Evolutionary conservation across 805 yeast genomes (phyloP), one percentile per base, ranked within the genome.

Genomic region (Starmerella floris): DNA sequence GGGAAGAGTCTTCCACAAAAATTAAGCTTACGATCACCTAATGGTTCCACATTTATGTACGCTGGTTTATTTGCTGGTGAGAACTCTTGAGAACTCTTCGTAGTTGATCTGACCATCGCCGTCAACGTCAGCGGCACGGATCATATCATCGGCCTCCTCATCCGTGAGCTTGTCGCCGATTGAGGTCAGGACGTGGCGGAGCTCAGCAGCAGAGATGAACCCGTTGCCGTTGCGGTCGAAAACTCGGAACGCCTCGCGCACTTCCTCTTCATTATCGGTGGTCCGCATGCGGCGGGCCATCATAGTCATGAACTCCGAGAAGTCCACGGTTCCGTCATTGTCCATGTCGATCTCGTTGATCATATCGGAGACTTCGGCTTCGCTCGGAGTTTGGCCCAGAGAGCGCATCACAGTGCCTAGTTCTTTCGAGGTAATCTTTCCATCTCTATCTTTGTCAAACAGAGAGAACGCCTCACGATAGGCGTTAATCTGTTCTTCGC

Each of bases 361-460:
- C 80, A 91, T 77, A 62, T 91, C 98, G 43, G 91, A 82, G 56
- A 91, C 79, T 64, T 91, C 98, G 52, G 85, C 77, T 64, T 91
- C 97, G 39, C 94, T 78, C 30, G 98, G 98, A 58, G 88, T 88
- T 64, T 85, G 91, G 40, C 98, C 98, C 59, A 91, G 71, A n/a
- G 96, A 83, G 67, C 98, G 80, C 98, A 91, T 91, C 41, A 91
- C 98, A 3, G 95, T 85, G 51, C 97, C 96, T 54, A 91, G 72
- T 66, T 91, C 98, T 58, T 83, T 75, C 55, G 95, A 83, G 45
- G 95, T 84, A 68, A 91, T 91, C 60, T 84, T 58, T 9, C 98
- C 98, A 64, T 87, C 96, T 59, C 87, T 81, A 62, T 91, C 95
- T 63, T 85, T 85, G 70, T 91, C 98, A 56, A 91, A 91, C 51